Evolutionary conservation across 2,329 filamentous ascomycete genomes (phyloP), one percentile per base, ranked within the genome.

Genomic region (Colletotrichum trifolii): DNA sequence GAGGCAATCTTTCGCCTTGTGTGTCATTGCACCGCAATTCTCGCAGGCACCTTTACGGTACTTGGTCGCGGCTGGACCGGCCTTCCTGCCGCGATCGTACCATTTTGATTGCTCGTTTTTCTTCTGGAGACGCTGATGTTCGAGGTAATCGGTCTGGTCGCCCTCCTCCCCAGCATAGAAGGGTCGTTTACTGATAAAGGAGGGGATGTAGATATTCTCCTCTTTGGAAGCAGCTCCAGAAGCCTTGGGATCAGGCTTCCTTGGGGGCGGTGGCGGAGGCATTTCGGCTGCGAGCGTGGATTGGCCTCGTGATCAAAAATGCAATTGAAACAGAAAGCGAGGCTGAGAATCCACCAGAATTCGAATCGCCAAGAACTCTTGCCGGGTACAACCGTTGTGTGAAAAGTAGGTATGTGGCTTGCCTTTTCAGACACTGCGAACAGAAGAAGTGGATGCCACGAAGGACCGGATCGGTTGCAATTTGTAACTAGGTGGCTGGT

Each of bases 41-140:
- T 98, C 95, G 81, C 96, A 99, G 57, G 96, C 95, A 74, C 96
- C 96, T 82, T 98, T 99, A 70, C 96, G 92, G 76, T 92, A 99
- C 75, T 97, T 99, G 70, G 96, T 99, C 54, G 95, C 94, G 1
- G 94, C 94, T 4, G 93, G 93, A 0, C 92, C 94, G 10, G 87
- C 80, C 75, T 93, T 95, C 79, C 91, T 91, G 56, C 94, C 94
- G 47, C 96, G 91, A 67, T 97, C 92, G 79, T 97, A 97, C 95
- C 94, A 97, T 88, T 92, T 91, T 35, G 92, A 90, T 67, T 90
- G 86, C 60, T 90, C 86, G 50, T 90, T 87, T 70, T 91, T 89
- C 71, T 92, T 91, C 63, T 94, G 89, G 34, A 95, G 83, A 76
- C 94, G 93, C 75, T 99, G 96, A 87, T 99, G 96, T 79, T 97